Percentiles rank a stretch among this genome's conserved stretches.
phyloP scores from a whole-genome alignment of 495 filamentous ascomycete species.

The Rostrohypoxylon terebratum region DNA sequence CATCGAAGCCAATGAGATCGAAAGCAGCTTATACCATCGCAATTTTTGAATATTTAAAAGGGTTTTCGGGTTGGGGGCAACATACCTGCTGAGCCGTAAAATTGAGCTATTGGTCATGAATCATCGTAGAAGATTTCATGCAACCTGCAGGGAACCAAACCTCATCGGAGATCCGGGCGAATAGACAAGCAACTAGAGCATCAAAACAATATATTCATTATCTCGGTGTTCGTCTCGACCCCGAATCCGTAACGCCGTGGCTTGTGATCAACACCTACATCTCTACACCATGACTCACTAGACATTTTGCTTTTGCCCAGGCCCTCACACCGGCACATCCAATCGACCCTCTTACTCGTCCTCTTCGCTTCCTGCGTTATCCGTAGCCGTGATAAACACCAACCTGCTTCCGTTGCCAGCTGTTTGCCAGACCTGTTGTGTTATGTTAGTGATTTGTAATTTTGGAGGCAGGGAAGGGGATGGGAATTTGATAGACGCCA shows the following conservation, averaged over 20 bases:
- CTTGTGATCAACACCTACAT: conserved; percentile 14
- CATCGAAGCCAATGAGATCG: too few species aligned
- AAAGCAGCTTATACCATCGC: too few species aligned
- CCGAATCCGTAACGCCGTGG: conserved; percentile 39
- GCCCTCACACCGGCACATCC: not conserved
- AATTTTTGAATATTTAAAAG: too few species aligned
- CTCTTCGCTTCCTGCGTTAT: conserved; percentile 49
- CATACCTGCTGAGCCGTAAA: too few species aligned
- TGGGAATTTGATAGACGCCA: conserved; percentile 9
- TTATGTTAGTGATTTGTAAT: conserved; percentile 37
- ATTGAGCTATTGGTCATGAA: too few species aligned
- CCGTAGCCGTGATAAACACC: conserved; percentile 72
- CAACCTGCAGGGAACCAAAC: not conserved
- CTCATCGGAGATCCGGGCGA: not conserved
- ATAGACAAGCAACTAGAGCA: conserved; percentile 2
- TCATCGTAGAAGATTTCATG: not conserved
- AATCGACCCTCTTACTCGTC: conserved; percentile 20
- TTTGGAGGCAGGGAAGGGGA: not conserved
- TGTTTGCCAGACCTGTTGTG: conserved; percentile 90
- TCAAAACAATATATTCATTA: conserved; percentile 29
- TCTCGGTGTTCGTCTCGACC: conserved; percentile 5
- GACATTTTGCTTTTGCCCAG: not conserved
- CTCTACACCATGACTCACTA: not conserved
- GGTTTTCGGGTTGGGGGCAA: too few species aligned
- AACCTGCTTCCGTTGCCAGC: conserved; percentile 85